Percentiles rank a stretch among this genome's conserved stretches.
These are phyloP conservation scores for Populus tremula DNA, from an alignment of 345 rosid species.

Conservation along the genomic window DNA sequence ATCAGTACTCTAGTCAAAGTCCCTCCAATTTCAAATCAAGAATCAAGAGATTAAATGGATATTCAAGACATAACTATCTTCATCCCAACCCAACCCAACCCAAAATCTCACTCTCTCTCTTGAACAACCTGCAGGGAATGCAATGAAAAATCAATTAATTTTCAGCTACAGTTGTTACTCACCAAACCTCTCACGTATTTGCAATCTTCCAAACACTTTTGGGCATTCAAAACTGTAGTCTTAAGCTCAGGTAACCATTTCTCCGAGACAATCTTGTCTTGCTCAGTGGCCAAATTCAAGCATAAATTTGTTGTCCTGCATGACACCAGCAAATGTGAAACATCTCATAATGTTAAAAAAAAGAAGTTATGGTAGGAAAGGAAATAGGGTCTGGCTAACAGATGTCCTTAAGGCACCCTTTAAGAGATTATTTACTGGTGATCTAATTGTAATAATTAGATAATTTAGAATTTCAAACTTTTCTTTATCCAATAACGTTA, in stretches of 20 bases:
- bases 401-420: not conserved
- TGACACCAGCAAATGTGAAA: conserved; percentile 1
- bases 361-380: not conserved
- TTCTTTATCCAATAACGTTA: not conserved
- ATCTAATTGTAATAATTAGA: too few species aligned
- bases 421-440: not conserved
- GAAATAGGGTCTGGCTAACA: not conserved
- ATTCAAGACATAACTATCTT: not conserved
- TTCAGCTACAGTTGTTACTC: conserved; percentile 29
- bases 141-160: not conserved
- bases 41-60: not conserved
- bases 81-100: not conserved
- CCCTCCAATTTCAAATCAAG: not conserved
- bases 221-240: conserved; percentile 61
- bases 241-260: conserved; percentile 90
- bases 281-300: conserved; percentile 76
- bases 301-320: conserved; percentile 77
- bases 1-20: not conserved
- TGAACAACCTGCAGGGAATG: not conserved
- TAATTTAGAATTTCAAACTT: too few species aligned
- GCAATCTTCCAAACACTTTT: conserved; percentile 72
- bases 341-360: not conserved
- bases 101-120: not conserved
- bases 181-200: conserved; percentile 79
- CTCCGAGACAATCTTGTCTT: conserved; percentile 66